Base-by-base conservation (phyloP, 306 rosid species). In the Castanopsis chinensis region DNA sequence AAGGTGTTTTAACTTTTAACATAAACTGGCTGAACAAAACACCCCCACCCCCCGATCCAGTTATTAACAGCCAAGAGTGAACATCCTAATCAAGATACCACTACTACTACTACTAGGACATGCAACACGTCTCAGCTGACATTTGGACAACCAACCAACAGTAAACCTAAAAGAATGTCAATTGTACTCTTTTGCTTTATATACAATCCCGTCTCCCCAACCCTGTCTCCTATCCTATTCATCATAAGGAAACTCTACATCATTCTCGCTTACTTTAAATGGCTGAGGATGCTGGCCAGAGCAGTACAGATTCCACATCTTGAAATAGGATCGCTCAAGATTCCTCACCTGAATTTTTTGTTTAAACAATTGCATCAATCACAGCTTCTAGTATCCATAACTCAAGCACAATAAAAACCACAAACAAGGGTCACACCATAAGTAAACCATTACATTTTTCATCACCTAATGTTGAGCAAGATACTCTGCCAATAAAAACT, bases 281-380 rank as follows among this genome's bases (percentile, higher is more conserved):
- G 86, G 91, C n/a, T 80, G 89, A 3, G 91, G 89, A 45, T 85
- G 86, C 41, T 85, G 89, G 60, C 91, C 87, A 63, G 86, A 80
- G 83, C 89, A 88, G 61, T 88, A 87, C 83, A 88, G 76, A 78
- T 83, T 88, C 89, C 89, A 88, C 91, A 88, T 88, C 68, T 72
- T 85, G 51, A 88, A 88, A 83, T 83, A 88, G 49, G 79, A 75
- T 58, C 91, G 83, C 68, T 88, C 91, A 3, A 88, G 91, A 83
- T 88, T 88, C 78, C 84, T 83, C 74, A 88, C 91, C 91, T 88
- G 86, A 30, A 78, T 65, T 65, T 65, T 67, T 35, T 17, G 32
- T 28, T 27, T 13, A 28, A 63, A 64, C 17, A 30, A 15, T 5
- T 30, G 81, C 57, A 76, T 68, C 64, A 56, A 51, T 13, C 72